Conservation (phyloP, 1,284 basidiomycete species). For the Trichosporon sp. region DNA sequence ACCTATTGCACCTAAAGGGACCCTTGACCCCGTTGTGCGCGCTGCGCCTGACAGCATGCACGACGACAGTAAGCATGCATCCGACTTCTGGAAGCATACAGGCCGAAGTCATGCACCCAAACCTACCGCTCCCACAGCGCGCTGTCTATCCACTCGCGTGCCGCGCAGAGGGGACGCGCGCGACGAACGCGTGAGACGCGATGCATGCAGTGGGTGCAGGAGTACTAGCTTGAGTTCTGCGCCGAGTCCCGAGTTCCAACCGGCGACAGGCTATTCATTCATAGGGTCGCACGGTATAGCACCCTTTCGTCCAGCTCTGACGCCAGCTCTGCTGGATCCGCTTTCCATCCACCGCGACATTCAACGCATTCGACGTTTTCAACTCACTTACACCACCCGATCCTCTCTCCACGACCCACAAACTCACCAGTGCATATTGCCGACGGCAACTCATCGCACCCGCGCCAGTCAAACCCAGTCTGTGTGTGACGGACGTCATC, state of each 20-base stretch:
- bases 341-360: constrained; percentile 3
- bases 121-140: neutral
- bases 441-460: neutral
- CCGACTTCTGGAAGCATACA: constrained; percentile 4
- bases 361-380: neutral
- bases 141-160: neutral
- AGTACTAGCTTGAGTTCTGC: neutral
- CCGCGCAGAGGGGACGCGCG: neutral
- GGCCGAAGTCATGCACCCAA: neutral
- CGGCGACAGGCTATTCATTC: constrained; percentile 4
- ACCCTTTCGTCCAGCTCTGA: neutral
- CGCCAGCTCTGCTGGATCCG: neutral
- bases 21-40: neutral
- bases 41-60: neutral
- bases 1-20: neutral
- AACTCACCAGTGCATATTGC: neutral
- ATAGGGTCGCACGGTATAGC: neutral
- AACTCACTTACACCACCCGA: neutral
- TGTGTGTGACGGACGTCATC: constrained; percentile 6
- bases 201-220: neutral
- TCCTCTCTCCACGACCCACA: neutral
- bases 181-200: neutral
- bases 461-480: neutral
- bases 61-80: neutral
- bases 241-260: constrained; percentile 11